phyloP scores from a whole-genome alignment of 257 asterid species.

The Solanum chaucha region DNA sequence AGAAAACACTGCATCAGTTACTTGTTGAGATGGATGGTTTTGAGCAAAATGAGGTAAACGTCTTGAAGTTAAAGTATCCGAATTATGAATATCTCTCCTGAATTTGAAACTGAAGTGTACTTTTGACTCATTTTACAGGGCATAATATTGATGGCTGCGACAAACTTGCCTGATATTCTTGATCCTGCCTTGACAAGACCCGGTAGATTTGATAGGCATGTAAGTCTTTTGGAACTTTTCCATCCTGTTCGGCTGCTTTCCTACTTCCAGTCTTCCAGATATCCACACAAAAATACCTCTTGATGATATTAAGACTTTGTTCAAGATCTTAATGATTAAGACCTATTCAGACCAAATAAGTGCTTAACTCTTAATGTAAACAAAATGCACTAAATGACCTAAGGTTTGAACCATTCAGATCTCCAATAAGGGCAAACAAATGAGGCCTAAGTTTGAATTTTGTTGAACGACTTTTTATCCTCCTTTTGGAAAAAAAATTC shows the following conservation, averaged over 20 bases:
- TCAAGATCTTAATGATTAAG: neutral
- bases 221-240: conserved; percentile 28
- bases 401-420: neutral
- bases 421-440: neutral
- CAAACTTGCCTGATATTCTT: conserved; percentile 94
- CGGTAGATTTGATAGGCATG: conserved; percentile 98
- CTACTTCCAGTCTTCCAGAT: neutral
- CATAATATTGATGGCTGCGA: conserved; percentile 92
- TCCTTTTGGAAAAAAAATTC: neutral
- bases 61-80: neutral
- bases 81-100: neutral
- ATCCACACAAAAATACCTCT: neutral
- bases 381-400: neutral
- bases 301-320: neutral
- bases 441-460: neutral
- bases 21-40: conserved; percentile 99
- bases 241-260: neutral
- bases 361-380: neutral
- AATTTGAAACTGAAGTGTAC: conserved; percentile 1
- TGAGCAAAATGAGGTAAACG: conserved; percentile 87
- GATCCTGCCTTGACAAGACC: conserved; percentile 99
- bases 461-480: neutral
- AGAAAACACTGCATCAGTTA: conserved; percentile 90
- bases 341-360: neutral
- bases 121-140: conserved; percentile 38